Evolutionary conservation across 352 stramenopile genomes (phyloP).

Genomic region (Phytophthora tubulina): DNA sequence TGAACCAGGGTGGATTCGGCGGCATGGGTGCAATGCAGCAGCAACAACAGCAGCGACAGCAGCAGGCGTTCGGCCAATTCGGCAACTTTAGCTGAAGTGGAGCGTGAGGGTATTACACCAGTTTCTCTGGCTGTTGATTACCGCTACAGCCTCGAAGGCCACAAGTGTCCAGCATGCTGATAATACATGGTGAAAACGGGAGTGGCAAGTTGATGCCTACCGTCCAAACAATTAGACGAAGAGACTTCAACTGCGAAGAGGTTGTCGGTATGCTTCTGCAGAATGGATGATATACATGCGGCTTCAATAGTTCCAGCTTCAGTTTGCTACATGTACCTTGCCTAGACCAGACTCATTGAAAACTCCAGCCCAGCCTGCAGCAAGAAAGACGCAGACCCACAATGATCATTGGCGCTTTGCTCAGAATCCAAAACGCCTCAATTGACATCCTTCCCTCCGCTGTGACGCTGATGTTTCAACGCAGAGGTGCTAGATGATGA

Average conservation of each 20-base stretch:
- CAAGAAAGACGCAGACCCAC: constrained; percentile 10
- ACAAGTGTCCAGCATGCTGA: constrained; percentile 23
- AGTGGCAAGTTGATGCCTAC: constrained; percentile 25
- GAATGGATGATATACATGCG: constrained; percentile 29
- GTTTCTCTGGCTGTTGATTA: constrained; percentile 18
- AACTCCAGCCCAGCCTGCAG: constrained; percentile 4
- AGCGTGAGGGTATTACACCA: constrained; percentile 7
- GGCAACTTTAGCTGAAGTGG: constrained; percentile 50
- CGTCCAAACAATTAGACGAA: constrained; percentile 37
- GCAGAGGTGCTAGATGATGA: constrained; percentile 32
- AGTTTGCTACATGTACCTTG: constrained; percentile 6
- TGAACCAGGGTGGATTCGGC: constrained; percentile 63
- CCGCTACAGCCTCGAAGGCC: constrained; percentile 18
- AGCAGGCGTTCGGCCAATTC: constrained; percentile 73
- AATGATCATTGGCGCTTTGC: constrained; percentile 39
- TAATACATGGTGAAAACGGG: constrained; percentile 36
- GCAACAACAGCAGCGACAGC: constrained; percentile 57
- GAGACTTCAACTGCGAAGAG: constrained; percentile 19
- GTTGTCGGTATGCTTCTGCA: constrained; percentile 25
- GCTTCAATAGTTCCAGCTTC: not conserved
- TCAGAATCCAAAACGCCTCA: constrained; percentile 38
- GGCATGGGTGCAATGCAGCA: constrained; percentile 59
- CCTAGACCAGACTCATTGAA: not conserved
- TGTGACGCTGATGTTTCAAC: constrained; percentile 34
- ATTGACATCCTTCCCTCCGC: constrained; percentile 29